Base-by-base conservation (phyloP, 768 basidiomycete species). In the Leccinellum albellum region DNA sequence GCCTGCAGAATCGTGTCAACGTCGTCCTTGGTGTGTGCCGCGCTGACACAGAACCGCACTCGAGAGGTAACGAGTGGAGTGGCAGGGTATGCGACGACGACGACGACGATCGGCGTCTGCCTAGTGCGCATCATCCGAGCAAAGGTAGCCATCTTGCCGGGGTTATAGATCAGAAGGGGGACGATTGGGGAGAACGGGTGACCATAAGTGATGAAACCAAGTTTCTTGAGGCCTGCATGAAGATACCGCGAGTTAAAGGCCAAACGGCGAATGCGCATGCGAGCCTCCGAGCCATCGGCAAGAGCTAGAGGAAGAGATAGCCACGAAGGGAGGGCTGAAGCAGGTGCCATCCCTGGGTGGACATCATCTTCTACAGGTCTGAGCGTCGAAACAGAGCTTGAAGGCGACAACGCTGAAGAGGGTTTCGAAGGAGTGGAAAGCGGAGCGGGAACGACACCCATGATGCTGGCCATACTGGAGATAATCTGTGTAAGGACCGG, bases 171-270 rank as follows among this genome's bases (percentile, higher is more conserved):
- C 51, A 99, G 78, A 46, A 98, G 77, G 0, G 97, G 96, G 4
- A 98, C 88, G 64, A 99, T 91, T 2, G 97, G 96, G 26, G 92
- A 94, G 63, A 92, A 86, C 33, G 86, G 82, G 72, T 91, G 86
- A 0, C 96, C 96, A 66, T 94, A 97, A 6, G 91, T 91, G 77
- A 99, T 96, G 79, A 99, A 99, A 0, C 97, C 97, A 32, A 99
- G 84, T 67, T 92, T 95, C 64, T 82, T 78, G 54, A 99, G 80
- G 1, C 86, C 96, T 6, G 81, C 81, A 61, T 89, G 87, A 50
- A 99, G 86, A 75, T 98, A 99, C 21, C 94, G 85, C 17, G 90
- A 81, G 78, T 98, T 98, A 81, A 99, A 99, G 1, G 95, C 94
- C 37, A 99, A 80, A 21, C 97, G 84, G 37, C 86, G 85, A 6